phyloP scores from a whole-genome alignment of 2,329 filamentous ascomycete species.

The Aspergillus brasiliensis region DNA sequence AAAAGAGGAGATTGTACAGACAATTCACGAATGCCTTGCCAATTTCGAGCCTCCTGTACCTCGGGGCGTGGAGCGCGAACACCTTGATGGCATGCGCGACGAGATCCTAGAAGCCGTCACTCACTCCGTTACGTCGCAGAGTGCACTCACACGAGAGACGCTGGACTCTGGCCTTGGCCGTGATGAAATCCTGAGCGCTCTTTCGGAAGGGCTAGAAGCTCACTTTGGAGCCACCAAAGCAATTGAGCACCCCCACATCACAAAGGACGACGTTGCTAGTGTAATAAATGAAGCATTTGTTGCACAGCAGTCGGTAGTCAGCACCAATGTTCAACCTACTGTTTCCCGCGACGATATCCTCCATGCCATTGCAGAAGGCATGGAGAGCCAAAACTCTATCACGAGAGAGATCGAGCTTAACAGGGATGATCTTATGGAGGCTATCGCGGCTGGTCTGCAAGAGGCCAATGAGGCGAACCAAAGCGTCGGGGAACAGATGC shows the following conservation, averaged over 20 bases:
- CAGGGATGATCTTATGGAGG: conserved; percentile 59
- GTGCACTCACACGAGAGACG: conserved; percentile 33
- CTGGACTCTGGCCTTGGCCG: conserved; percentile 49
- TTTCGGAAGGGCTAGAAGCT: conserved; percentile 59
- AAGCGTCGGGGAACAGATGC: conserved; percentile 59
- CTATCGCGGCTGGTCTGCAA: conserved; percentile 59
- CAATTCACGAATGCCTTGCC: conserved; percentile 82
- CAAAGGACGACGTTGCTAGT: conserved; percentile 33
- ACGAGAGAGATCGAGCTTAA: conserved; percentile 63
- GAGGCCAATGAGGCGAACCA: conserved; percentile 55
- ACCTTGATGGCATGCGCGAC: conserved; percentile 34
- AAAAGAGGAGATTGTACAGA: conserved; percentile 78
- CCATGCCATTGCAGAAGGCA: conserved; percentile 60
- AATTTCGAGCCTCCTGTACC: conserved; percentile 59
- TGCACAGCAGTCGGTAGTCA: conserved; percentile 32
- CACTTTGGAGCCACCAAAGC: conserved; percentile 55
- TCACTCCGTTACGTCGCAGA: conserved; percentile 33
- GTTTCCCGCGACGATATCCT: conserved; percentile 59
- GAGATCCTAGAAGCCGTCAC: conserved; percentile 38
- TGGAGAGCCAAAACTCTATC: conserved; percentile 51
- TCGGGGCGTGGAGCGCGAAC: conserved; percentile 26
- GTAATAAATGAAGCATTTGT: conserved; percentile 37
- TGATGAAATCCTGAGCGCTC: conserved; percentile 60
- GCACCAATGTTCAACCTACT: conserved; percentile 40
- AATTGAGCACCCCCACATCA: conserved; percentile 47